Base-by-base conservation (phyloP, 345 rosid genomes). In the Euphorbia tirucalli region DNA sequence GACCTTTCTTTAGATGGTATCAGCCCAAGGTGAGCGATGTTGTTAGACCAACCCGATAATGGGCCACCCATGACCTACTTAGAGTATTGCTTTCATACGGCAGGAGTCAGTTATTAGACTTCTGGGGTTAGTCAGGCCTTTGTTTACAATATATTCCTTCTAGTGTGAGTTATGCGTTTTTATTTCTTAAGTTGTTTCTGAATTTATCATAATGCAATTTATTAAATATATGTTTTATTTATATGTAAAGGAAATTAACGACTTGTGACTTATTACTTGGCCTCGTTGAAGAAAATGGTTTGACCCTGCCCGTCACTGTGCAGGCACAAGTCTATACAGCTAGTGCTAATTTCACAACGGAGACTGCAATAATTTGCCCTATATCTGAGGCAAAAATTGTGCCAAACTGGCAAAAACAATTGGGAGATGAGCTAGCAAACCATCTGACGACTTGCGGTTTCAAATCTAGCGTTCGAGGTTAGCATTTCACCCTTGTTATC, bases 301-400 rank as follows among this genome's bases (percentile, higher is more conserved):
- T n/a, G n/a, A n/a, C n/a, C n/a, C n/a, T n/a, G n/a, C n/a, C n/a
- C n/a, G n/a, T 57, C 30, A n/a, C n/a, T 77, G 81, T 75, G 78
- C 88, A 95, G 97, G 88, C 97, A 70, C 93, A 86, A 87, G 97
- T 95, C 67, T 90, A 87, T 7, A 71, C 97, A 61, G 97, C 97
- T 65, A 89, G 83, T 70, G 97, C 92, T 68, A 92, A 92, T 80
- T 94, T 90, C 73, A 83, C 97, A 7, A 92, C 97, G 0, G 99
- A 95, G 88, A 90, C 97, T 50, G 99, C 97, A 67, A 50, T 92
- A 27, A 89, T 95, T 46, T 92, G 99, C 97, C 97, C 97, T 16
- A 81, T 81, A 68, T 86, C 87, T 3, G 96, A 92, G 83, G 97
- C 93, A 50, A 95, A 84, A 79, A 81, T 56, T 69, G 65, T 73